Conservation (phyloP, 163 green algal genomes). For the Chloroidium sp. region DNA sequence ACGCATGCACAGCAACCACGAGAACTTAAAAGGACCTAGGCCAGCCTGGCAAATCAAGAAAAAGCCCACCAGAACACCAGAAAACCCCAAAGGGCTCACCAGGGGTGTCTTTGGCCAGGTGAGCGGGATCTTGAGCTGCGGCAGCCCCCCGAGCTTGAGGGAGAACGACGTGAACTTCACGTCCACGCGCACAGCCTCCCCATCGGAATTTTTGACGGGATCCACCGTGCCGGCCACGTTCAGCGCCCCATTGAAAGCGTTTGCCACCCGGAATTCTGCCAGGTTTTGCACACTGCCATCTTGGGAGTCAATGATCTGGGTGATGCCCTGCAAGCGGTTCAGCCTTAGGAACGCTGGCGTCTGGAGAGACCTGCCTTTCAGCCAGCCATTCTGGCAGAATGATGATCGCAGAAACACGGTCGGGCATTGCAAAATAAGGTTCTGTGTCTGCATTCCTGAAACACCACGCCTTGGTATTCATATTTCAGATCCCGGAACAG, state of each 20-base stretch:
- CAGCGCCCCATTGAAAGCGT: constrained; percentile 5
- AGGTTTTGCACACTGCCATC: constrained; percentile 9
- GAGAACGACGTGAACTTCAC: constrained; percentile 16
- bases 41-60: not conserved
- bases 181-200: constrained; percentile 4
- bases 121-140: constrained; percentile 4
- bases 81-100: not conserved
- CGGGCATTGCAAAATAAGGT: not conserved
- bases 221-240: constrained; percentile 9
- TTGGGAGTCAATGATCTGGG: constrained; percentile 11
- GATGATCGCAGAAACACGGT: not conserved
- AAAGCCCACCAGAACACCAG: not conserved
- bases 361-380: no score
- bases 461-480: not conserved
- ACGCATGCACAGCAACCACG: not conserved
- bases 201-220: not conserved
- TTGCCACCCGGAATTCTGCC: constrained; percentile 15
- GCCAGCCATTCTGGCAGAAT: no score
- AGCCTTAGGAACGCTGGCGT: not conserved
- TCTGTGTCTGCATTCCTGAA: not conserved
- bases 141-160: constrained; percentile 9
- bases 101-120: not conserved
- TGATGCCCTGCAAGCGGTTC: constrained; percentile 14
- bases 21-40: not conserved
- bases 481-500: no score